Percentiles rank a stretch among this genome's conserved stretches.
phyloP scores from a whole-genome alignment of 805 yeast species.

The Yamadazyma endophytica region DNA sequence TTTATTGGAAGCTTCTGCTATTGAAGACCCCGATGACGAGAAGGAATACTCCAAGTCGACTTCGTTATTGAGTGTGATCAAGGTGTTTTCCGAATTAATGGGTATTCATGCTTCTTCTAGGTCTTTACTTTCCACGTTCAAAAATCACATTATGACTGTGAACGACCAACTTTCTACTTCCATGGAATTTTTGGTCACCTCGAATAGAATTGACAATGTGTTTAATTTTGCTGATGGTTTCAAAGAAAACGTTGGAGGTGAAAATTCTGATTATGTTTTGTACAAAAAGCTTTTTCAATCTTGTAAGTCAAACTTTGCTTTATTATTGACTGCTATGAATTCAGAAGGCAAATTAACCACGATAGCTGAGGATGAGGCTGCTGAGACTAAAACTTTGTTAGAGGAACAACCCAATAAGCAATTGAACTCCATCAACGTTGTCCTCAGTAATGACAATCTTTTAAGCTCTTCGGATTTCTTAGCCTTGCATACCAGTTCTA shows the following conservation, averaged over 20 bases:
- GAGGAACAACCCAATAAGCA: constrained; percentile 10
- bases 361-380: constrained; percentile 4
- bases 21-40: constrained; percentile 16
- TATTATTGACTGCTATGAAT: constrained; percentile 21
- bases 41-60: constrained; percentile 24
- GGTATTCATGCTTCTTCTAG: constrained; percentile 22
- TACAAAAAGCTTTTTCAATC: constrained; percentile 23
- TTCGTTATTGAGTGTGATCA: constrained; percentile 31
- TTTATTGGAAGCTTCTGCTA: constrained; percentile 58
- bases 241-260: constrained; percentile 9
- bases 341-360: neutral
- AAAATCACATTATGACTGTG: constrained; percentile 24
- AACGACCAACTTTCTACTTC: constrained; percentile 26
- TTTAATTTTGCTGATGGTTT: constrained; percentile 2
- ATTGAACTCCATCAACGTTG: constrained; percentile 17
- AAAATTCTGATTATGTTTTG: constrained; percentile 17
- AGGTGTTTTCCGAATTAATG: constrained; percentile 28
- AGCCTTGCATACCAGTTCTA: constrained; percentile 22
- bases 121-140: constrained; percentile 28
- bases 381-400: constrained; percentile 7
- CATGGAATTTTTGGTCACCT: constrained; percentile 23
- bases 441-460: constrained; percentile 28
- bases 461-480: constrained; percentile 32
- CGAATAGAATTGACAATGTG: constrained; percentile 14
- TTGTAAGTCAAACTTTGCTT: constrained; percentile 28